Conservation (phyloP, 202 grass and related monocot species). For the Cymbopogon flexuosus region DNA sequence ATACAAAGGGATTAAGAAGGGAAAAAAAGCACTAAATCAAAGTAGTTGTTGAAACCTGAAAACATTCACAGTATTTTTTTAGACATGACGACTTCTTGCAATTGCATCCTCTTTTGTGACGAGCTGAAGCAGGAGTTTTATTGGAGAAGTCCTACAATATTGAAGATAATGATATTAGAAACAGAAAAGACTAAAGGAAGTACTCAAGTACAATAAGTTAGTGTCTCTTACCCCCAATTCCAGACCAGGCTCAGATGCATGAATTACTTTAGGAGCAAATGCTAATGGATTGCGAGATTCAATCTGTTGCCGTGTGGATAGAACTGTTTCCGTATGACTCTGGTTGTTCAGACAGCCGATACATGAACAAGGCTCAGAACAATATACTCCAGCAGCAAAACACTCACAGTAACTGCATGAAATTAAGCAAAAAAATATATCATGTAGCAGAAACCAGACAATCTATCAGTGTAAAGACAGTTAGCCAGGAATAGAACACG, state of each 20-base stretch:
- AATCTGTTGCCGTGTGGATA: conserved; percentile 79
- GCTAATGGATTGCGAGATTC: conserved; percentile 96
- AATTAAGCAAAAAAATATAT: conserved; percentile 4
- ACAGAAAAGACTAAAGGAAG: conserved; percentile 21
- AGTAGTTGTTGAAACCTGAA: conserved; percentile 54
- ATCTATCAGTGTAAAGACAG: conserved; percentile 4
- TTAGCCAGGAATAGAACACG: not conserved
- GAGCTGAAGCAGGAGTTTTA: conserved; percentile 88
- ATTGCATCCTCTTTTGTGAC: conserved; percentile 93
- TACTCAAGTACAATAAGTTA: conserved; percentile 2
- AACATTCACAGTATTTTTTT: conserved; percentile 99
- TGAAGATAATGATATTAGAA: conserved; percentile 27
- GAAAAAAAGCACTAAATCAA: conserved; percentile 8
- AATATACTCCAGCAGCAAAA: conserved; percentile 91
- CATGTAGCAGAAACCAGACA: not conserved
- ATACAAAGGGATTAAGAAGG: conserved; percentile 18
- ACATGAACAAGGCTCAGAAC: conserved; percentile 87
- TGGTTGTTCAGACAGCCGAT: conserved; percentile 82
- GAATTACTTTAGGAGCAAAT: conserved; percentile 96
- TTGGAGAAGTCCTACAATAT: conserved; percentile 64
- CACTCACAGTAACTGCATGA: conserved; percentile 85
- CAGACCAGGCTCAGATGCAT: conserved; percentile 53
- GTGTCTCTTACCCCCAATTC: conserved; percentile 64
- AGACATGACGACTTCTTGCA: conserved; percentile 91
- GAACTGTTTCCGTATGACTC: conserved; percentile 64